A percentile compares a stretch with the other conserved stretches of the same genome.
Evolutionary conservation across 2,329 filamentous ascomycete species (phyloP).

Genomic region (Fusarium irregulare): DNA sequence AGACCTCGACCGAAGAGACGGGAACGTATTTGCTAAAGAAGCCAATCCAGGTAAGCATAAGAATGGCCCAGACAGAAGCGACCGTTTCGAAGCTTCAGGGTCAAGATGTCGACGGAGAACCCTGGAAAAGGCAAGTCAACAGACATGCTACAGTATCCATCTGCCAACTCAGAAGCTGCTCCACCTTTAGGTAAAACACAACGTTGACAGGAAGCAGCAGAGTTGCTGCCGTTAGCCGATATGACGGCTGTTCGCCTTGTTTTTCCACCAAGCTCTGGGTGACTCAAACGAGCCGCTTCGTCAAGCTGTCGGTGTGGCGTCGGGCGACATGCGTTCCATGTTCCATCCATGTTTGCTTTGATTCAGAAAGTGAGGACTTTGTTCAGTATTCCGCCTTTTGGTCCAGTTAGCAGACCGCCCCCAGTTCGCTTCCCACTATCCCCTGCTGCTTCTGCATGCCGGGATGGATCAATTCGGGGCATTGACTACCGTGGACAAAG

Average conservation of each 20-base stretch:
- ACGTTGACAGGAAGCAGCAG: neutral
- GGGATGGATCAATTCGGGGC: neutral
- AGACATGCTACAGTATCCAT: slow-evolving; percentile 4
- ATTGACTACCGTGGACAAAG: slow-evolving; percentile 9
- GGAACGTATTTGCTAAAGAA: slow-evolving; percentile 10
- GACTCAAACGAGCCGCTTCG: slow-evolving; percentile 9
- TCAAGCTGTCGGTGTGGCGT: slow-evolving; percentile 18
- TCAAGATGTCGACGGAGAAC: slow-evolving; percentile 10
- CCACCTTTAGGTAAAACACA: neutral
- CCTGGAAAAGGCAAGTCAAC: slow-evolving; percentile 24
- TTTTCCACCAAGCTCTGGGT: neutral
- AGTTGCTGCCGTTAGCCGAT: neutral
- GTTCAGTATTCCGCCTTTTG: slow-evolving; percentile 12
- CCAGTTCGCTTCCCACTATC: slow-evolving; percentile 1
- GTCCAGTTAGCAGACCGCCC: slow-evolving; percentile 6
- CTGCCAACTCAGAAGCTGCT: slow-evolving; percentile 13
- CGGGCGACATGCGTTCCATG: slow-evolving; percentile 5
- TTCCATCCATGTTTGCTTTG: slow-evolving; percentile 5
- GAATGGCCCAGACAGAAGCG: neutral
- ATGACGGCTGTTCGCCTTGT: neutral
- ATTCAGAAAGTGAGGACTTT: slow-evolving; percentile 7
- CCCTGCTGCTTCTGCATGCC: slow-evolving; percentile 8
- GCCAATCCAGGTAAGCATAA: neutral
- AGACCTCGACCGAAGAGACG: neutral
- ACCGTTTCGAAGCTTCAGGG: slow-evolving; percentile 4